These are phyloP conservation scores for Aspergillus sp. DNA, from an alignment of 2,329 filamentous ascomycete species.

Conservation along the genomic window DNA sequence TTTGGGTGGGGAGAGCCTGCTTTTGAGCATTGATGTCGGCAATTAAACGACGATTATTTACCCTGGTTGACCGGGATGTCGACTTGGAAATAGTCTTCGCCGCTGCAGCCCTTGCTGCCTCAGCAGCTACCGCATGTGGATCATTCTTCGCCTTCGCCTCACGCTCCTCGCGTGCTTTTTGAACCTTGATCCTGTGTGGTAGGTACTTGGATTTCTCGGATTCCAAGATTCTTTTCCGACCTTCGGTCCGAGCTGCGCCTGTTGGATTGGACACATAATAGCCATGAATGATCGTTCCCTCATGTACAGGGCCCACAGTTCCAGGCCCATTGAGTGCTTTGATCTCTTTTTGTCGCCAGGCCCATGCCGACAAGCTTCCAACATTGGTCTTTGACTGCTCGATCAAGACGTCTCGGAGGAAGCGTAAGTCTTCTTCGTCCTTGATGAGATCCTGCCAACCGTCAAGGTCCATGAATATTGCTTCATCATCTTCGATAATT, in stretches of 20 bases:
- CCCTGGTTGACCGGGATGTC: constrained; percentile 88
- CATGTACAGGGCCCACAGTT: constrained; percentile 53
- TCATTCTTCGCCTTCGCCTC: constrained; percentile 69
- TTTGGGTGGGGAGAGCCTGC: constrained; percentile 67
- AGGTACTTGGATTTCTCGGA: constrained; percentile 98
- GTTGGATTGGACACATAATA: constrained; percentile 84
- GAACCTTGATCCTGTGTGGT: constrained; percentile 94
- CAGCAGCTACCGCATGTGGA: constrained; percentile 63
- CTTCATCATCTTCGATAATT: constrained; percentile 66
- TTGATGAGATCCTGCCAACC: constrained; percentile 69
- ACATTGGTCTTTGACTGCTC: constrained; percentile 50
- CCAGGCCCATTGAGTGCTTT: constrained; percentile 65
- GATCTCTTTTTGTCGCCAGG: constrained; percentile 71
- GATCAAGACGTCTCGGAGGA: constrained; percentile 54
- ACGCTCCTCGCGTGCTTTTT: constrained; percentile 87
- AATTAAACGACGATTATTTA: constrained; percentile 90
- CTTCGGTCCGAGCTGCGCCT: constrained; percentile 87
- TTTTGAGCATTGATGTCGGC: constrained; percentile 96
- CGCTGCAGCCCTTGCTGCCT: constrained; percentile 70
- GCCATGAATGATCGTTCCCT: constrained; percentile 58
- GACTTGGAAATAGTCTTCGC: constrained; percentile 82
- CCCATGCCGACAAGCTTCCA: constrained; percentile 62
- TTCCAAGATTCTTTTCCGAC: constrained; percentile 91
- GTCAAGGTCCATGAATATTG: constrained; percentile 66
- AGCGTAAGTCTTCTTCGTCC: constrained; percentile 65